phyloP scores from a whole-genome alignment of 148 eudicot species.

The Rhododendron vialii region DNA sequence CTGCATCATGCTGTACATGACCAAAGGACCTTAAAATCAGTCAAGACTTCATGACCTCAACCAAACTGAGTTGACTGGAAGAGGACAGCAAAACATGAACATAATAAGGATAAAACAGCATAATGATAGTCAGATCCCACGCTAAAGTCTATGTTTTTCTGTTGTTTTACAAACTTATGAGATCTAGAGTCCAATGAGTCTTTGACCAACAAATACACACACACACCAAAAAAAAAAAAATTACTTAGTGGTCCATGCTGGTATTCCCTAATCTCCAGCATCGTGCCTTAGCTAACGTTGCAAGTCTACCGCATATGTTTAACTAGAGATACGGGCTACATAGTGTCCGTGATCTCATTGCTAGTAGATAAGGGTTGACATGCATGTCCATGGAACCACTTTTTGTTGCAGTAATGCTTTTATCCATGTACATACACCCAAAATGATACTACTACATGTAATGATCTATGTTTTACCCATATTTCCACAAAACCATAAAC shows the following conservation, averaged over 20 bases:
- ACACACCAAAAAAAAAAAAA: not conserved
- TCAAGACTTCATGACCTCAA: not conserved
- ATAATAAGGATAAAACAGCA: not conserved
- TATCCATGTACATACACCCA: not conserved
- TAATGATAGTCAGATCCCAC: not conserved
- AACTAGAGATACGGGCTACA: not conserved
- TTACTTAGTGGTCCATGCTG: not conserved
- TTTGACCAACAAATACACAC: not conserved
- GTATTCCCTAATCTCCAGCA: not conserved
- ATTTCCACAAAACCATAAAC: not conserved
- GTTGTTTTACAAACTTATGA: not conserved
- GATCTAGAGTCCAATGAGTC: not conserved
- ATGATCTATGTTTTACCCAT: not conserved
- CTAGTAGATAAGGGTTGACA: not conserved
- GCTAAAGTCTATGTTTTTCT: not conserved
- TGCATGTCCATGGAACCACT: not conserved
- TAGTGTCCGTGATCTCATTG: not conserved
- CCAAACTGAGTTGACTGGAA: not conserved
- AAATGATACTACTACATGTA: not conserved
- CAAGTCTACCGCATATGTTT: not conserved
- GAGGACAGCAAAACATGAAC: not conserved
- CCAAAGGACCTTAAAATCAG: constrained; percentile 8
- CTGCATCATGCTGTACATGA: constrained; percentile 67
- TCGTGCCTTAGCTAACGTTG: not conserved
- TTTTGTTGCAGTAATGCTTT: not conserved